Evolutionary conservation across 495 filamentous ascomycete genomes (phyloP).

Genomic region (Penicillium angulare): DNA sequence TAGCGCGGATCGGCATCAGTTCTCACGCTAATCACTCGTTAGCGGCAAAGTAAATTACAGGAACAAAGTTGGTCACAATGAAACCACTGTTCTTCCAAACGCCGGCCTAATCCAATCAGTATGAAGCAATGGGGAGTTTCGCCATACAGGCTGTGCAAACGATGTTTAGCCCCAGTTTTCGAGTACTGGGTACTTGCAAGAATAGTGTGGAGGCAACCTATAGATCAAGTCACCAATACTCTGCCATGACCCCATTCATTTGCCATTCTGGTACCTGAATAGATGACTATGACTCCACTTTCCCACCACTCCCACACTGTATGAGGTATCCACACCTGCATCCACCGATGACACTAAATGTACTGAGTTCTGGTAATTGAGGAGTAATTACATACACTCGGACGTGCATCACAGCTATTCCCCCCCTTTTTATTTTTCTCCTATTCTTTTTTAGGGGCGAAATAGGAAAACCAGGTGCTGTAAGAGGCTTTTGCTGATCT

Average conservation of each 20-base stretch:
- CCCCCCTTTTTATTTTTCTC: slow-evolving; percentile 10
- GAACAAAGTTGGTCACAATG: slow-evolving; percentile 7
- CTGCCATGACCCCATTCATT: too few species aligned
- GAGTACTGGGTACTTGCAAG: slow-evolving; percentile 7
- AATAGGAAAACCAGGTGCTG: slow-evolving; percentile 2
- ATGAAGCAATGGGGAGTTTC: neutral
- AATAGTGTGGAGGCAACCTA: neutral
- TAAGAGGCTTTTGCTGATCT: too few species aligned
- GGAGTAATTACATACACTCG: neutral
- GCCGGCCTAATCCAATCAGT: slow-evolving; percentile 13
- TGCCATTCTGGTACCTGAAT: too few species aligned
- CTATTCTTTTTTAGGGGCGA: slow-evolving; percentile 6
- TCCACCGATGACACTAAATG: neutral
- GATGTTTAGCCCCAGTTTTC: neutral
- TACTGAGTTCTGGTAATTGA: neutral
- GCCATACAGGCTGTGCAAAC: slow-evolving; percentile 9
- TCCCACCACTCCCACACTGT: too few species aligned
- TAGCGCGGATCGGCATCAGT: slow-evolving; percentile 4
- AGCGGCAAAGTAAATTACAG: slow-evolving; percentile 18
- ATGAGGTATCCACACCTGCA: too few species aligned
- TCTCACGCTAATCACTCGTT: slow-evolving; percentile 11
- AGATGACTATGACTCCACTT: too few species aligned
- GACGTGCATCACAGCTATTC: neutral
- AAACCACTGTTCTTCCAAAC: slow-evolving; percentile 11
- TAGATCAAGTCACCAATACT: slow-evolving; percentile 9